Evolutionary conservation across 192 early-diverging fungal species (phyloP).

Genomic region (Gamsiella multidivaricata): DNA sequence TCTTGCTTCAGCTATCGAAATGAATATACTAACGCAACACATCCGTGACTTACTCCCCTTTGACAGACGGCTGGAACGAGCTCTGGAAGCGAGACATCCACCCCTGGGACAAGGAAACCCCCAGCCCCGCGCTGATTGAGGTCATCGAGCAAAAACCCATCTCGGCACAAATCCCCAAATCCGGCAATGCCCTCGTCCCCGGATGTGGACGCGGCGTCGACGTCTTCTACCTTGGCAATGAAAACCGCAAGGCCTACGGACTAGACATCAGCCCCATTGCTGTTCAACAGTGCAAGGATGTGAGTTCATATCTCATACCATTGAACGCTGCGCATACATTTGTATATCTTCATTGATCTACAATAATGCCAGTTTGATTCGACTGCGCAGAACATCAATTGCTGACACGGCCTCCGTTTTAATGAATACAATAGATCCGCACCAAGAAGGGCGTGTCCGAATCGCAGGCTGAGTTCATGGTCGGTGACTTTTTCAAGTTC

Average conservation of each 20-base stretch:
- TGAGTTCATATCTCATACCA: conserved; percentile 10
- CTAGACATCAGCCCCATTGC: conserved; percentile 77
- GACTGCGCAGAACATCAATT: no score
- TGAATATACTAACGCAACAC: not conserved
- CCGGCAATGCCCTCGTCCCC: conserved; percentile 68
- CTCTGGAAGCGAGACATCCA: conserved; percentile 54
- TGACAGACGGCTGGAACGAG: conserved; percentile 53
- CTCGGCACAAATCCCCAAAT: conserved; percentile 46
- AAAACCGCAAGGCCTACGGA: conserved; percentile 69
- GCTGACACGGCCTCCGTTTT: not conserved
- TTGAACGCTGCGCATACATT: no score
- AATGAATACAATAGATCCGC: conserved; percentile 26
- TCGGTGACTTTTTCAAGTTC: conserved; percentile 81
- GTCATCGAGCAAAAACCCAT: conserved; percentile 61
- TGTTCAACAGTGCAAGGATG: conserved; percentile 62
- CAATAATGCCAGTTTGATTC: no score
- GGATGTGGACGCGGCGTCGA: conserved; percentile 80
- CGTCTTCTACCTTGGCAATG: conserved; percentile 76
- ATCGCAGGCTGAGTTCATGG: conserved; percentile 63
- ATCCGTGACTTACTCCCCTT: not conserved
- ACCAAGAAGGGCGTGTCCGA: conserved; percentile 38
- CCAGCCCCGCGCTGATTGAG: conserved; percentile 60
- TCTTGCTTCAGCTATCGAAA: not conserved
- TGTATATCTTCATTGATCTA: no score
- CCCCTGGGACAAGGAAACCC: conserved; percentile 61